Base-by-base conservation (phyloP, 106 monocot genomes). In the Platanthera zijinensis region DNA sequence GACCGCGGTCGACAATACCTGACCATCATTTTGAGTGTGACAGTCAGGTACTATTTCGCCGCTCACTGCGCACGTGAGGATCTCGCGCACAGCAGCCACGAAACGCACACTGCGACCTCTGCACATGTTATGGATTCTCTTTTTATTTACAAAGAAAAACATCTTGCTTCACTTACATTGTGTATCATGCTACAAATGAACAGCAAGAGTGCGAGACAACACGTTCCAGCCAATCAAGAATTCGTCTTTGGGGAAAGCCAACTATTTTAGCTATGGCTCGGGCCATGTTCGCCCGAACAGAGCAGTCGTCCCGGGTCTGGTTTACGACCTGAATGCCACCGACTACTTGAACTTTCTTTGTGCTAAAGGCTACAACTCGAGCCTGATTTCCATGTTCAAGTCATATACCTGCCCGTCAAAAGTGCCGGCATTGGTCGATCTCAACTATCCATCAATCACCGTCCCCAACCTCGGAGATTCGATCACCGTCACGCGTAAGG, bases 321-420 rank as follows among this genome's bases (percentile, higher is more conserved):
- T 89, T 46, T 92, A 92, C 17, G 92, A 89, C 63, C 50, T 89
- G 12, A 66, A 25, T 21, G 7, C 45, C 5, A 75, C n/a, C 0
- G 92, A 92, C 48, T 87, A 92, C 80, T 73, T 89, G 15, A 72
- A 80, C 47, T 92, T 87, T 72, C 71, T 92, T 13, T 92, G 89
- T 11, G 51, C 80, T 10, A 25, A 82, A 4, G 39, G 85, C 57
- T 89, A 92, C 83, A 89, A 86, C 50, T 81, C 93, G 0, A 79
- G 81, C 9, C 88, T 88, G 52, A 67, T 86, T 56, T 61, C 48
- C 78, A 71, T 28, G 67, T 46, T 21, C 30, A 57, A 69, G 25
- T n/a, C 77, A 0, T 86, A 79, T 57, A 12, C 19, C 17, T 39
- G 86, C 73, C 86, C 82, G 7, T 45, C 79, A 3, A 72, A 77